Evolutionary conservation across 352 stramenopile genomes (phyloP).

Genomic region (Pilasporangium apinafurcum): DNA sequence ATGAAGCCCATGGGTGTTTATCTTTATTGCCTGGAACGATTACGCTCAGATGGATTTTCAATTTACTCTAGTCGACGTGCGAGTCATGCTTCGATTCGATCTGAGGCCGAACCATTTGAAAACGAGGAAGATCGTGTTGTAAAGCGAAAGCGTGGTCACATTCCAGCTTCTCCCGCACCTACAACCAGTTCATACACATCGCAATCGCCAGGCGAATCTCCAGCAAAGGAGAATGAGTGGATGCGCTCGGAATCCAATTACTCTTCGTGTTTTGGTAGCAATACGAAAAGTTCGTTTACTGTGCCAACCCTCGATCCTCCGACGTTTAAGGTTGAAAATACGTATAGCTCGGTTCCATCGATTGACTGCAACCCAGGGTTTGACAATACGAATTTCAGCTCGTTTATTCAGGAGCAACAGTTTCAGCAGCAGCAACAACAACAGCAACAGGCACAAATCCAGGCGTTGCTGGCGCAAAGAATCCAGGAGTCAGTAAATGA

Average conservation of each 20-base stretch:
- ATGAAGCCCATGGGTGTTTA: slow-evolving; percentile 82
- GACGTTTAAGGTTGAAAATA: slow-evolving; percentile 30
- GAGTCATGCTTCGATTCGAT: slow-evolving; percentile 46
- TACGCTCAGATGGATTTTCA: slow-evolving; percentile 70
- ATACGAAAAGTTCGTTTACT: too few relatives aligned
- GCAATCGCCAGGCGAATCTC: slow-evolving; percentile 29
- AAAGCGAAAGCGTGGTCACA: slow-evolving; percentile 54
- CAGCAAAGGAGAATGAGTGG: slow-evolving; percentile 23
- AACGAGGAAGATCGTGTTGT: slow-evolving; percentile 39
- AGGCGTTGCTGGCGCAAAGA: slow-evolving; percentile 7
- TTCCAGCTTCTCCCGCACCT: slow-evolving; percentile 20
- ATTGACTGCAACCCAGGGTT: slow-evolving; percentile 19
- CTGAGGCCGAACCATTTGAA: slow-evolving; percentile 50
- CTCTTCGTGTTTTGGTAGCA: too few relatives aligned
- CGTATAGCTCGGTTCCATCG: slow-evolving; percentile 5
- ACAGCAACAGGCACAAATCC: slow-evolving; percentile 7
- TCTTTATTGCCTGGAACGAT: slow-evolving; percentile 72
- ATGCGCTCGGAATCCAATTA: too few relatives aligned
- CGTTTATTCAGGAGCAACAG: slow-evolving; percentile 18
- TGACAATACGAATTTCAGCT: slow-evolving; percentile 27
- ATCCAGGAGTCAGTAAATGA: slow-evolving; percentile 8
- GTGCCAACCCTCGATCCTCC: slow-evolving; percentile 1
- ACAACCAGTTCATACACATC: slow-evolving; percentile 18
- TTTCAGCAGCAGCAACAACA: slow-evolving; percentile 18
- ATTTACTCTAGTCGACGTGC: slow-evolving; percentile 77